These are phyloP conservation scores for Clarireedia monteithiana DNA, from an alignment of 2,329 filamentous ascomycete genomes.

Conservation along the genomic window DNA sequence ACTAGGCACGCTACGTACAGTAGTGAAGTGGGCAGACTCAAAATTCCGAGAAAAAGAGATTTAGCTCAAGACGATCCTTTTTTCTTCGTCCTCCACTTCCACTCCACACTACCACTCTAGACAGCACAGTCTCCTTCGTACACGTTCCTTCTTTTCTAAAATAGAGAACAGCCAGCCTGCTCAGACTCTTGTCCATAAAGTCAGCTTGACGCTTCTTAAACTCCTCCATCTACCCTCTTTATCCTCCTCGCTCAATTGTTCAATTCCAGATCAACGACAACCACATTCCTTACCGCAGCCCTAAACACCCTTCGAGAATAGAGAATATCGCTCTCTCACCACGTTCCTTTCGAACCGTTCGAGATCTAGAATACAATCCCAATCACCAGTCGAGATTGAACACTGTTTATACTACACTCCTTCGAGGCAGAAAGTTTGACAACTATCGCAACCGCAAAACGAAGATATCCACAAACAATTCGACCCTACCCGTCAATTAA, in stretches of 20 bases:
- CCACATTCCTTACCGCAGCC: slow-evolving; percentile 5
- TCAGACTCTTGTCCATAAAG: neutral
- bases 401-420: neutral
- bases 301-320: neutral
- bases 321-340: slow-evolving; percentile 5
- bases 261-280: neutral
- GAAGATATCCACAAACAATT: neutral
- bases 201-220: slow-evolving; percentile 6
- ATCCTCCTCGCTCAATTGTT: neutral
- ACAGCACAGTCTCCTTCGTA: neutral
- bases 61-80: slow-evolving; percentile 2
- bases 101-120: too few relatives aligned
- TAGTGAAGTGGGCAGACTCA: too few relatives aligned
- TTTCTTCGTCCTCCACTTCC: too few relatives aligned
- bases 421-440: neutral
- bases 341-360: slow-evolving; percentile 3
- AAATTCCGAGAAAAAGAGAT: too few relatives aligned
- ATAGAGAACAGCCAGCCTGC: slow-evolving; percentile 4
- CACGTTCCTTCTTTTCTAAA: slow-evolving; percentile 2
- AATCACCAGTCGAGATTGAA: neutral
- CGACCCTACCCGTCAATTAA: neutral
- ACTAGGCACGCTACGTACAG: too few relatives aligned
- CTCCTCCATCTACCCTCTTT: neutral
- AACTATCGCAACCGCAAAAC: neutral
- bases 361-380: slow-evolving; percentile 3